Base-by-base conservation (phyloP, 2,329 filamentous ascomycete genomes). In the Xylariales sp. region DNA sequence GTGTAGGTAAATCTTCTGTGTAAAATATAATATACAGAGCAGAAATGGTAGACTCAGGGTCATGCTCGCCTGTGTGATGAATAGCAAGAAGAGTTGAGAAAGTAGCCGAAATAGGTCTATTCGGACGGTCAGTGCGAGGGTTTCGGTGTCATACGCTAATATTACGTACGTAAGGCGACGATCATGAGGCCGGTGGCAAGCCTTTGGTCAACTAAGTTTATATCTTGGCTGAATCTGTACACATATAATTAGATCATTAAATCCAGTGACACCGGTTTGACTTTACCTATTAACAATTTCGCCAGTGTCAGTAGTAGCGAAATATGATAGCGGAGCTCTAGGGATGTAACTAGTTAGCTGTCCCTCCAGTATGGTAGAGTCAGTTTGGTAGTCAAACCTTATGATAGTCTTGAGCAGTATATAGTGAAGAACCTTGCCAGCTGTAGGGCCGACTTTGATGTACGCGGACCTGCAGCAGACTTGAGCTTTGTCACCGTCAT, bases 1-100 rank as follows among this genome's bases (percentile, higher is more conserved):
- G 15, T 35, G 19, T 4, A 42, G 32, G 18, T 42, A 42, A 5
- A 36, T 20, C 24, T 42, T 42, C 25, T 42, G 40, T 5, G 37
- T 15, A 32, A 42, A 29, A 24, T 39, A 39, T 9, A 39, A n/a
- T 11, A 31, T 27, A 14, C 21, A 19, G 10, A 20, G 18, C n/a
- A 39, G 20, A 6, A 28, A 10, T 12, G 37, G 37, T 8, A 8
- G 15, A 11, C 25, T 14, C 4, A 39, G 9, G 18, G 25, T 15
- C 11, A 28, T 27, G 25, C 4, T 10, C 5, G 15, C 37, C 10
- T 39, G 25, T 14, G 25, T 31, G 27, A 39, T 31, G 18, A 29
- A 39, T 12, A 39, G 12, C 18, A 39, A 25, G 15, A 39, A 16
- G 3, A 39, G 14, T 15, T 39, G 37, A 27, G 37, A 31, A 28